Percentiles rank a stretch among this genome's conserved stretches.
Conservation (phyloP, 805 yeast genomes). For the Isabelozyma pseudorhagii region DNA sequence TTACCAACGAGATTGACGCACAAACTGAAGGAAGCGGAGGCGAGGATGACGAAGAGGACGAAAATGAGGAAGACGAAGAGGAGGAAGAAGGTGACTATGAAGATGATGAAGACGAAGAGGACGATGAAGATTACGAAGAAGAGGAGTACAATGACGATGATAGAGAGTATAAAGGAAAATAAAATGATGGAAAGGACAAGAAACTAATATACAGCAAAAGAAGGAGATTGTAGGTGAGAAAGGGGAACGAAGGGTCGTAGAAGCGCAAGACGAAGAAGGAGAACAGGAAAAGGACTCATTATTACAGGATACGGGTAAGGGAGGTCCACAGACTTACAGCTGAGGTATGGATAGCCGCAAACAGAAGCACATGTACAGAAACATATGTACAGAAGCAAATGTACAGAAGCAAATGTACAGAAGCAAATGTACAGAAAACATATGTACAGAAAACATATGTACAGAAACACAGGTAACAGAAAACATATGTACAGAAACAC, state of each 20-base stretch:
- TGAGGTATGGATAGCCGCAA: too few species aligned
- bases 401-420: too few species aligned
- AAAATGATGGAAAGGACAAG: not conserved
- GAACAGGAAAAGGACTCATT: too few species aligned
- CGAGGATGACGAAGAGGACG: conserved; percentile 7
- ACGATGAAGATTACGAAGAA: conserved; percentile 9
- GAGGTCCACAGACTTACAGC: too few species aligned
- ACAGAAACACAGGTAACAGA: too few species aligned
- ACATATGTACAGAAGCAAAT: too few species aligned
- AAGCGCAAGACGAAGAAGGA: too few species aligned
- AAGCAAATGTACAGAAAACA: too few species aligned
- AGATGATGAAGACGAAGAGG: conserved; percentile 7
- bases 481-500: too few species aligned
- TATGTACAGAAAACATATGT: too few species aligned
- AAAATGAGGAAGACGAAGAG: conserved; percentile 4
- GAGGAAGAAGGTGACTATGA: conserved; percentile 11
- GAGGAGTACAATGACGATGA: conserved; percentile 9
- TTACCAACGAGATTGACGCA: conserved; percentile 23
- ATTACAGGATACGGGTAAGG: too few species aligned
- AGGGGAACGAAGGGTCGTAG: not conserved
- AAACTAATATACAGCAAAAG: not conserved
- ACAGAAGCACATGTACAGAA: too few species aligned
- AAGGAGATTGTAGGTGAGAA: not conserved
- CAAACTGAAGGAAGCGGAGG: conserved; percentile 6
- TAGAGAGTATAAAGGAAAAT: conserved; percentile 3